phyloP scores from a whole-genome alignment of 1,284 basidiomycete species.

The Melampsora larici-populina region DNA sequence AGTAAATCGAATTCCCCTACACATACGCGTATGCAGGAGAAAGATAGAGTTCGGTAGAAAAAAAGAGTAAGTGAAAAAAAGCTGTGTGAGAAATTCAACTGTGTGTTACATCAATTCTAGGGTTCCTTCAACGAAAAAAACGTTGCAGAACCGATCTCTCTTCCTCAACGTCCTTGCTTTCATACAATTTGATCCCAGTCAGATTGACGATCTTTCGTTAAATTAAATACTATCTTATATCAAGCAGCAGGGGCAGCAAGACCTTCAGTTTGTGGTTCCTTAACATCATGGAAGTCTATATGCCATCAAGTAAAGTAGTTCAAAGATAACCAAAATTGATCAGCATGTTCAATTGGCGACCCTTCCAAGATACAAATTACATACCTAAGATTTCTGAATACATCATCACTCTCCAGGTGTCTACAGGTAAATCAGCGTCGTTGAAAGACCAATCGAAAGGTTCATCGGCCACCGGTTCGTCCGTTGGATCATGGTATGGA shows the following conservation, averaged over 20 bases:
- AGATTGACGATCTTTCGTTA: background rate
- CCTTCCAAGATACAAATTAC: background rate
- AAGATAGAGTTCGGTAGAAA: no score
- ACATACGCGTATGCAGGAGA: no score
- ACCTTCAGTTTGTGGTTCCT: constrained; percentile 7
- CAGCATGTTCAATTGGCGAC: background rate
- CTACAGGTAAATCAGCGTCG: constrained; percentile 97
- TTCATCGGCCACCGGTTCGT: constrained; percentile 90
- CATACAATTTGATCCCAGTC: background rate
- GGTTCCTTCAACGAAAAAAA: no score
- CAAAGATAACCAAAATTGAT: background rate
- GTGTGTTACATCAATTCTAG: no score
- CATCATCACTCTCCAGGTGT: constrained; percentile 89
- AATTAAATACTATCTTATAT: background rate
- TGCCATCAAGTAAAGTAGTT: background rate
- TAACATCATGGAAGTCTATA: constrained; percentile 41
- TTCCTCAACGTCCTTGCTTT: no score
- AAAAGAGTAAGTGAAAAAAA: no score
- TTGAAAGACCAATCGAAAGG: constrained; percentile 99
- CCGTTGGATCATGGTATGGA: constrained; percentile 97
- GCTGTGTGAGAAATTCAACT: no score
- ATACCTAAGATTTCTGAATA: constrained; percentile 55
- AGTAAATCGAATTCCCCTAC: no score
- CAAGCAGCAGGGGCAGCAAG: background rate
- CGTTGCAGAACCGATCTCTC: no score